Conservation (phyloP, 768 basidiomycete species). For the Mrakia blollopis region DNA sequence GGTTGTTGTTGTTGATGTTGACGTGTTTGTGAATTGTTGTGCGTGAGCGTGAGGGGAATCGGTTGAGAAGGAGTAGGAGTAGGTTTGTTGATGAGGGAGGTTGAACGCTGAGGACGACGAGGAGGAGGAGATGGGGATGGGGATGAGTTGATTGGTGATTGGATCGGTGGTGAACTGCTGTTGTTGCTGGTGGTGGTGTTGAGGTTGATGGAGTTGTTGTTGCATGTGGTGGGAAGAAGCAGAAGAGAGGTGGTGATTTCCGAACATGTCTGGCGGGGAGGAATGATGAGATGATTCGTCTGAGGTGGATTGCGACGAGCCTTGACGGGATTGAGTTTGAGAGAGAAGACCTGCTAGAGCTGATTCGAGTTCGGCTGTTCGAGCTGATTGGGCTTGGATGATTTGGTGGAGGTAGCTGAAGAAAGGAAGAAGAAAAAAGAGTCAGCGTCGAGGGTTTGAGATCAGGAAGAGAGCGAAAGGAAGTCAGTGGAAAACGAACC, state of each 20-base stretch:
- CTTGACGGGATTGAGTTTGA: not conserved
- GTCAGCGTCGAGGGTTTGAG: not conserved
- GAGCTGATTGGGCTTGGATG: conserved; percentile 68
- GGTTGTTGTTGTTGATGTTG: too few species aligned
- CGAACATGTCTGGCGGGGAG: conserved; percentile 8
- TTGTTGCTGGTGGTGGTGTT: not conserved
- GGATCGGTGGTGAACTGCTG: conserved; percentile 10
- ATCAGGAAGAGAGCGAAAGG: not conserved
- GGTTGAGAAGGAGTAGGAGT: not conserved
- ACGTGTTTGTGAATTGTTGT: too few species aligned
- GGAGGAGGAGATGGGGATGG: too few species aligned
- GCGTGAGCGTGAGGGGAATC: too few species aligned
- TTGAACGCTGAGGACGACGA: too few species aligned
- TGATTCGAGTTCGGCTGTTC: conserved; percentile 73
- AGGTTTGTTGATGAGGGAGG: not conserved
- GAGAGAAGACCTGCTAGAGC: conserved; percentile 48
- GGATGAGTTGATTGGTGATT: conserved; percentile 7
- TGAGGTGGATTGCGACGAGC: not conserved
- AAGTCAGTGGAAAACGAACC: conserved; percentile 29
- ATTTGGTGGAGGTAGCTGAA: conserved; percentile 74
- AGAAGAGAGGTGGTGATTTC: not conserved
- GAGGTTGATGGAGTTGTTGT: not conserved
- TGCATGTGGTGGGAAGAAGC: not conserved
- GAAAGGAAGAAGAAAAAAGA: not conserved
- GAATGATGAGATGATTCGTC: conserved; percentile 8